Conservation (phyloP, 1,139 yeast species). For the Saccharomycopsis hybrid region DNA sequence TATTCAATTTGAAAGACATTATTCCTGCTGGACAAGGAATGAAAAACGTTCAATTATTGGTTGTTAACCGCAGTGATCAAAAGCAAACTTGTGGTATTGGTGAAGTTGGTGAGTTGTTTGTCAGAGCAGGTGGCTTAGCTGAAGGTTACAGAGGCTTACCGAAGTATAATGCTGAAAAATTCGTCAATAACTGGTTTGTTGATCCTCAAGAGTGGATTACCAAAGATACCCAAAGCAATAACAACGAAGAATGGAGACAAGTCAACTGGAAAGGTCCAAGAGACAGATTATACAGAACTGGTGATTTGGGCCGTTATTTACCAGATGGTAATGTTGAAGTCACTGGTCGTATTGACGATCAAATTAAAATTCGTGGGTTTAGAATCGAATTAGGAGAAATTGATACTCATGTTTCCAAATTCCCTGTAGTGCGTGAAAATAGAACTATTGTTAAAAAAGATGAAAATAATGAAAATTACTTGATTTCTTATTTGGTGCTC, state of each 20-base stretch:
- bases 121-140: conserved; percentile 96
- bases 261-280: conserved; percentile 84
- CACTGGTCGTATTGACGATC: conserved; percentile 98
- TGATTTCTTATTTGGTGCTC: conserved; percentile 90
- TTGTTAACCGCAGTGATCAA: conserved; percentile 84
- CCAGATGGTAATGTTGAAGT: conserved; percentile 98
- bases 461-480: conserved; percentile 84
- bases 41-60: conserved; percentile 88
- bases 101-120: conserved; percentile 97
- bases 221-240: conserved; percentile 22
- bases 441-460: conserved; percentile 86
- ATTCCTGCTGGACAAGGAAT: conserved; percentile 99
- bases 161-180: conserved; percentile 80
- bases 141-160: conserved; percentile 94
- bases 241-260: conserved; percentile 59
- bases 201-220: conserved; percentile 41
- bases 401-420: conserved; percentile 93
- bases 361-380: conserved; percentile 96
- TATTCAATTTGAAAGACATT: conserved; percentile 82
- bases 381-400: conserved; percentile 97
- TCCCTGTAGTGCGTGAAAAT: conserved; percentile 85
- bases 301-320: conserved; percentile 92
- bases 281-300: conserved; percentile 92
- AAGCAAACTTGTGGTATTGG: conserved; percentile 95
- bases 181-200: conserved; percentile 85